These are phyloP conservation scores for Pseudogymnoascus sp. DNA, from an alignment of 2,329 filamentous ascomycete species.

Conservation along the genomic window DNA sequence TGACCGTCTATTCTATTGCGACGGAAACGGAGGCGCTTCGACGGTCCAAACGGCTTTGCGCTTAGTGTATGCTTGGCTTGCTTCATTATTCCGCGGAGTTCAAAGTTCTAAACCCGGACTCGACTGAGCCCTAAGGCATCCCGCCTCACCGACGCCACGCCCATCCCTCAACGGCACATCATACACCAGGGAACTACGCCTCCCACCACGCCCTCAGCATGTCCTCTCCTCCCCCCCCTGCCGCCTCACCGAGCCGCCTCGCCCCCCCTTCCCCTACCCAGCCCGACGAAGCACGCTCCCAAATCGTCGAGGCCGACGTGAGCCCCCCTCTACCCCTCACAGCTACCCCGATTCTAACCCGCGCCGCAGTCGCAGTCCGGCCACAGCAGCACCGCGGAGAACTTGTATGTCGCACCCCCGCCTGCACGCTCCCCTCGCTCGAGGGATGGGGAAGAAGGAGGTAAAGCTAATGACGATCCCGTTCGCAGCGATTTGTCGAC, in stretches of 20 bases:
- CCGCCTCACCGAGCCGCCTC: background rate
- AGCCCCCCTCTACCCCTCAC: background rate
- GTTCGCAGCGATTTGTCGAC: constrained; percentile 10
- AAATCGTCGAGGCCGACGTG: background rate
- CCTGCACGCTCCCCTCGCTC: background rate
- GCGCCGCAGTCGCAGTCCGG: background rate
- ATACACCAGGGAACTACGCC: background rate
- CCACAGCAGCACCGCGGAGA: background rate
- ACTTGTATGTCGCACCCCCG: background rate
- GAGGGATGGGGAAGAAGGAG: background rate
- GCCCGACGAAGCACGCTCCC: background rate
- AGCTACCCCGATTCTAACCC: background rate
- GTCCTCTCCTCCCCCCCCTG: background rate
- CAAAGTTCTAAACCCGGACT: background rate
- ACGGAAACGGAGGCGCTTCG: background rate
- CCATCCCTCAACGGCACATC: background rate
- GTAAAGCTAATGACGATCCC: background rate
- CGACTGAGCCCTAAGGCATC: background rate
- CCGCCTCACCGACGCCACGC: background rate
- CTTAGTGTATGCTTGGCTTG: background rate
- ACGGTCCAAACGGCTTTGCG: background rate
- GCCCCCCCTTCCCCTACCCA: background rate
- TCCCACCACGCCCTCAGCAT: background rate
- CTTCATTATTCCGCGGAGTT: background rate
- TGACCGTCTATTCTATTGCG: background rate